A percentile compares a stretch with the other conserved stretches of the same genome.
These are phyloP conservation scores for Physcia stellaris DNA, from an alignment of 495 filamentous ascomycete species.

Conservation along the genomic window DNA sequence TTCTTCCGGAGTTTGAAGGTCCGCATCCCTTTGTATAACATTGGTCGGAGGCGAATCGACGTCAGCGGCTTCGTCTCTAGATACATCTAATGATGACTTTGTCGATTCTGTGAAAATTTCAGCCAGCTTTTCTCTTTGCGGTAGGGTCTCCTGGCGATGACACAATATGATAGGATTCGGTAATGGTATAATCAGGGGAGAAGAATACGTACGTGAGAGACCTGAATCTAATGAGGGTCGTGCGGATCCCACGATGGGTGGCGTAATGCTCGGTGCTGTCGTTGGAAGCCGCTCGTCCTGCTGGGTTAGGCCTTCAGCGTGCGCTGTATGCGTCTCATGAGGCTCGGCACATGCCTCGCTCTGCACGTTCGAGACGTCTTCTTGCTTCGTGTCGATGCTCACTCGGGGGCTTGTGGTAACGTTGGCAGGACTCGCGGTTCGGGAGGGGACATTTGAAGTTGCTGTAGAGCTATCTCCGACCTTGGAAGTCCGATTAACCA, in stretches of 20 bases:
- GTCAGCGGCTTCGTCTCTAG: constrained; percentile 6
- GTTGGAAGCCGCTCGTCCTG: no score
- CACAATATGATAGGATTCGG: no score
- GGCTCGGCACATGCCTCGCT: neutral
- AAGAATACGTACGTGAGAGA: no score
- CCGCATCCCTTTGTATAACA: no score
- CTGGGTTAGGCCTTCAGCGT: no score
- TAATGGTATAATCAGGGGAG: no score
- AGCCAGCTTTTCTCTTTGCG: neutral
- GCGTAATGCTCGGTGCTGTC: neutral
- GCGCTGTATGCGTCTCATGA: neutral
- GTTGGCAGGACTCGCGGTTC: constrained; percentile 22
- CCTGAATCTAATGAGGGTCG: no score
- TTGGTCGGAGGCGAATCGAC: constrained; percentile 8
- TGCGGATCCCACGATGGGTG: no score
- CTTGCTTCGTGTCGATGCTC: constrained; percentile 9
- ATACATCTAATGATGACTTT: constrained; percentile 12
- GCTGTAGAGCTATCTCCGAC: constrained; percentile 13
- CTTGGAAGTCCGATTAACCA: constrained; percentile 30
- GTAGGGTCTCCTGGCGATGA: neutral
- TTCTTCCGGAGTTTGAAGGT: constrained; percentile 8
- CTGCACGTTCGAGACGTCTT: constrained; percentile 3
- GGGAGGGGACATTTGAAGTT: constrained; percentile 19
- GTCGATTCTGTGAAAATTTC: neutral
- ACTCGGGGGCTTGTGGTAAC: constrained; percentile 5